These are phyloP conservation scores for Tillandsia fasciculata DNA, from an alignment of 176 grass and related monocot genomes.

Conservation along the genomic window DNA sequence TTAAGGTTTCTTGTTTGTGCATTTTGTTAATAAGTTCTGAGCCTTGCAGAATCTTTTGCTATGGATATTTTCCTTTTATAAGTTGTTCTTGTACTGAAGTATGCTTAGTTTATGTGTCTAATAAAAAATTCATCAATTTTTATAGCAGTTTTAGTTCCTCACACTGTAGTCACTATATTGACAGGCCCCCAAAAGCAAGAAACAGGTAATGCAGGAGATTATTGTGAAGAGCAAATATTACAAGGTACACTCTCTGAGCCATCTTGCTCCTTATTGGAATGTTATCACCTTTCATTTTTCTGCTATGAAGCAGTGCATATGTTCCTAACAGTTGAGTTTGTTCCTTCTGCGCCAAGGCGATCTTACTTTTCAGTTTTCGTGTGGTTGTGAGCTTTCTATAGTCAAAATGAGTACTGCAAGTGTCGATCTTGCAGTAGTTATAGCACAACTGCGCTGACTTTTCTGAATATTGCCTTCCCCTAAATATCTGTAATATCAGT, in stretches of 20 bases:
- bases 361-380: no score
- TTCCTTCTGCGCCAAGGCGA: not conserved
- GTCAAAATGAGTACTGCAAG: no score
- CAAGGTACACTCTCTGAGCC: slow-evolving; percentile 36
- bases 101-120: not conserved
- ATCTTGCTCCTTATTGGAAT: not conserved
- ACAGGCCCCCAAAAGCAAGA: slow-evolving; percentile 80
- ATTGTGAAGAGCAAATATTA: slow-evolving; percentile 98
- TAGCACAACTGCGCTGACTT: no score
- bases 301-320: not conserved
- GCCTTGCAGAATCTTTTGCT: not conserved
- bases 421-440: no score
- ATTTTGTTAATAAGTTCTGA: no score
- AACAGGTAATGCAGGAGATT: slow-evolving; percentile 95
- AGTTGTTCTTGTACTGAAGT: not conserved
- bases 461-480: no score
- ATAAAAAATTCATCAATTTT: not conserved
- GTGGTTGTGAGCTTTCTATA: no score
- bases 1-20: no score
- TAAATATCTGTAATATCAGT: no score
- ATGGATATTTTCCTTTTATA: not conserved
- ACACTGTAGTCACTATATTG: slow-evolving; percentile 13
- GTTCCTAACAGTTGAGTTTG: slow-evolving; percentile 1
- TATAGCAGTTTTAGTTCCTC: not conserved
- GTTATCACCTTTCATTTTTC: not conserved